Evolutionary conservation across 2,329 filamentous ascomycete genomes (phyloP).

Genomic region (Ophiostoma montium): DNA sequence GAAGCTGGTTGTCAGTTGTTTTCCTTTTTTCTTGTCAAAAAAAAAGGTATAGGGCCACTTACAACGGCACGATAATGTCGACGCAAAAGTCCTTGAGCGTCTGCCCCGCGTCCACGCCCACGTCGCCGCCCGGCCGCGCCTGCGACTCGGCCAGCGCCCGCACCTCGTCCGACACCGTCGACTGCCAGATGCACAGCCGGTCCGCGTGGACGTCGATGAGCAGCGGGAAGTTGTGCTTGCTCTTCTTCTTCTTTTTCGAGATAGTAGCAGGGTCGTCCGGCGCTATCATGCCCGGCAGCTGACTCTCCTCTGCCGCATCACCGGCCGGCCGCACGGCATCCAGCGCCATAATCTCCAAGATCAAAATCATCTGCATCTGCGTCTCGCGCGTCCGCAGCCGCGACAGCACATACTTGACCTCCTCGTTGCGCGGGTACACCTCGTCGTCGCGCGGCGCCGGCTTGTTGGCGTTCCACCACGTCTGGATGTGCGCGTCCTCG

Average conservation of each 20-base stretch:
- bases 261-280: constrained; percentile 16
- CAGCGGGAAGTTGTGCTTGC: constrained; percentile 47
- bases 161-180: constrained; percentile 49
- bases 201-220: constrained; percentile 63
- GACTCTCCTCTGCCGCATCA: constrained; percentile 26
- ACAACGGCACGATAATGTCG: constrained; percentile 71
- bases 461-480: constrained; percentile 55
- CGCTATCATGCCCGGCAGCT: constrained; percentile 31
- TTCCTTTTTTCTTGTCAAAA: not conserved
- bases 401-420: constrained; percentile 48
- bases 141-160: constrained; percentile 36
- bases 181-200: constrained; percentile 73
- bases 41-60: constrained; percentile 20
- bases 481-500: constrained; percentile 50
- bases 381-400: constrained; percentile 61
- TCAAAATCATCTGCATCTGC: constrained; percentile 65
- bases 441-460: constrained; percentile 35
- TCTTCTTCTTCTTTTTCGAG: constrained; percentile 39
- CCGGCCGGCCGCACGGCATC: constrained; percentile 33
- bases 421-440: constrained; percentile 30
- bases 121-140: constrained; percentile 17
- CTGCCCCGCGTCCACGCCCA: constrained; percentile 30
- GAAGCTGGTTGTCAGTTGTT: constrained; percentile 38
- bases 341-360: constrained; percentile 62
- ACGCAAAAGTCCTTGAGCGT: constrained; percentile 67